Evolutionary conservation across 768 basidiomycete genomes (phyloP).

Genomic region (Russula dissimulans): DNA sequence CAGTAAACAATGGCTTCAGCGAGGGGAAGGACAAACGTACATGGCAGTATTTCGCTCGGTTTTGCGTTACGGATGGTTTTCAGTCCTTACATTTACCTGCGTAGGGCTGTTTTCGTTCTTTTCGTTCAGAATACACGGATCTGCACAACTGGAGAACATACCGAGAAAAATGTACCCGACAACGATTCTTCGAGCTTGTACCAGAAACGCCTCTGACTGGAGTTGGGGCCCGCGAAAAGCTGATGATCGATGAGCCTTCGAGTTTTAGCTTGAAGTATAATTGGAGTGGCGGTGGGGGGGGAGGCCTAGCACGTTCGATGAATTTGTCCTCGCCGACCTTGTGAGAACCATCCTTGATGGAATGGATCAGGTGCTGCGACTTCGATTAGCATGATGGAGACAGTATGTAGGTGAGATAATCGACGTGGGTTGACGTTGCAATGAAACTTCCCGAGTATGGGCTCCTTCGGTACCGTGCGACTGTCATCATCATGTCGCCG

Average conservation of each 20-base stretch:
- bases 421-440: background rate
- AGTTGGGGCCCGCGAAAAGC: conserved; percentile 15
- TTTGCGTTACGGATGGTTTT: conserved; percentile 76
- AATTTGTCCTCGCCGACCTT: conserved; percentile 84
- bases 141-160: background rate
- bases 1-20: background rate
- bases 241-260: too few relatives aligned
- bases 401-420: background rate
- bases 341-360: conserved; percentile 70
- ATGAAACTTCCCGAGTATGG: too few relatives aligned
- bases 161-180: conserved; percentile 45
- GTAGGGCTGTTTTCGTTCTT: conserved; percentile 72
- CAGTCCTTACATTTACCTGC: conserved; percentile 83
- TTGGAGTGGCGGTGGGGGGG: too few relatives aligned
- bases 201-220: conserved; percentile 11
- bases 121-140: conserved; percentile 11
- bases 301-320: conserved; percentile 41
- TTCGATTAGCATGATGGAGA: conserved; percentile 34
- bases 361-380: conserved; percentile 87
- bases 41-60: conserved; percentile 84
- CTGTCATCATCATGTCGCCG: too few relatives aligned
- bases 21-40: conserved; percentile 31
- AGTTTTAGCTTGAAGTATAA: too few relatives aligned
- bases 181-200: conserved; percentile 65
- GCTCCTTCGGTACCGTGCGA: too few relatives aligned